Conservation (phyloP, 306 rosid genomes). For the Lupinus albus region DNA sequence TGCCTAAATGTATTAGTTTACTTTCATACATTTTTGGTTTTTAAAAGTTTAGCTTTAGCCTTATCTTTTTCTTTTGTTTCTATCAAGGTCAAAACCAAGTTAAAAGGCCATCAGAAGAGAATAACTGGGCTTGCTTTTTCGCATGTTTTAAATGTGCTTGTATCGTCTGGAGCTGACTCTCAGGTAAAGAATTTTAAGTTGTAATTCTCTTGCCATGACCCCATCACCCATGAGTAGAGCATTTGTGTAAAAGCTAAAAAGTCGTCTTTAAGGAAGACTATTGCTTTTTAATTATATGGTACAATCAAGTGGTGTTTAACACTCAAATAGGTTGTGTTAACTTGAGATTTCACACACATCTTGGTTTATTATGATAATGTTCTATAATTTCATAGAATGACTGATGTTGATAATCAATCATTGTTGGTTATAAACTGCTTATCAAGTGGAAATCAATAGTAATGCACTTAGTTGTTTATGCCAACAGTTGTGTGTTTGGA, state of each 20-base stretch:
- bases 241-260: neutral
- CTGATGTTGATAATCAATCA: neutral
- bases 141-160: conserved; percentile 80
- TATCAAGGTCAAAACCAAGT: conserved; percentile 83
- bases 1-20: neutral
- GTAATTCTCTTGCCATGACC: conserved; percentile 20
- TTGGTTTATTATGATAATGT: neutral
- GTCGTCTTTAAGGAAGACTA: conserved; percentile 5
- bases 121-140: conserved; percentile 99
- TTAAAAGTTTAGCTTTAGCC: conserved; percentile 20
- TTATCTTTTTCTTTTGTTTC: conserved; percentile 33
- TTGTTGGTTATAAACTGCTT: neutral
- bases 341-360: conserved; percentile 5
- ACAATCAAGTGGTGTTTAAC: conserved; percentile 9
- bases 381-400: too few relatives aligned
- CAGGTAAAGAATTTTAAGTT: conserved; percentile 65
- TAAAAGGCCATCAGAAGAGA: conserved; percentile 98
- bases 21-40: conserved; percentile 14
- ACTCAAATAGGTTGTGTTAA: conserved; percentile 5
- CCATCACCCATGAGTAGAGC: conserved; percentile 24
- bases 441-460: conserved; percentile 13
- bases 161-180: conserved; percentile 98
- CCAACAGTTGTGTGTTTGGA: conserved; percentile 94
- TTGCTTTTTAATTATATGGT: neutral
- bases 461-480: conserved; percentile 10